Evolutionary conservation across 202 grass and related monocot species (phyloP).

Genomic region (Musa balbisiana): DNA sequence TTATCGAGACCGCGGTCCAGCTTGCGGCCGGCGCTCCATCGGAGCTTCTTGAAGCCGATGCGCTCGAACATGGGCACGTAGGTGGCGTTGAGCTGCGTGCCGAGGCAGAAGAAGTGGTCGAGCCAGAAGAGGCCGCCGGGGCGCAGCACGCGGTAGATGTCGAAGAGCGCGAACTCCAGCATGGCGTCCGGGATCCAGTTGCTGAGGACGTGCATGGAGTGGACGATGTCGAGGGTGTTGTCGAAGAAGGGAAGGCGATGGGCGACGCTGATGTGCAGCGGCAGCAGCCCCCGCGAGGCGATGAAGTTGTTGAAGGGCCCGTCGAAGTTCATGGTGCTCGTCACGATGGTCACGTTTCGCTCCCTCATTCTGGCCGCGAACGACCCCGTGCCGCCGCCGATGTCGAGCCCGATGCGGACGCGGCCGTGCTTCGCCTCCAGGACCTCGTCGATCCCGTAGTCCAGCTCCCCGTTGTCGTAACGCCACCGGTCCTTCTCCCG

Average conservation of each 20-base stretch:
- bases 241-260: conserved; percentile 38
- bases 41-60: conserved; percentile 38
- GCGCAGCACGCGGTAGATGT: conserved; percentile 38
- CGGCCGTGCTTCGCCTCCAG: conserved; percentile 29
- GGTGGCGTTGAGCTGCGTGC: conserved; percentile 25
- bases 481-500: conserved; percentile 41
- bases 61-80: conserved; percentile 32
- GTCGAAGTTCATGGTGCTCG: conserved; percentile 38
- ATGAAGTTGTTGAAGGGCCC: conserved; percentile 39
- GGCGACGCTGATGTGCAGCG: conserved; percentile 27
- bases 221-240: conserved; percentile 36
- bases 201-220: conserved; percentile 37
- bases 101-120: conserved; percentile 40
- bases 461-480: conserved; percentile 10
- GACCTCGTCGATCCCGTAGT: conserved; percentile 38
- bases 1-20: conserved; percentile 28
- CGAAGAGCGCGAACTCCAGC: conserved; percentile 34
- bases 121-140: conserved; percentile 43
- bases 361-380: conserved; percentile 41
- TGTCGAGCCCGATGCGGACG: conserved; percentile 41
- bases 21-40: conserved; percentile 42
- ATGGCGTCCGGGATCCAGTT: conserved; percentile 35
- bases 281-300: conserved; percentile 42
- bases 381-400: conserved; percentile 35
- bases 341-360: conserved; percentile 38